Conservation (phyloP, 2,329 filamentous ascomycete genomes). For the Cryphonectria parasitica region DNA sequence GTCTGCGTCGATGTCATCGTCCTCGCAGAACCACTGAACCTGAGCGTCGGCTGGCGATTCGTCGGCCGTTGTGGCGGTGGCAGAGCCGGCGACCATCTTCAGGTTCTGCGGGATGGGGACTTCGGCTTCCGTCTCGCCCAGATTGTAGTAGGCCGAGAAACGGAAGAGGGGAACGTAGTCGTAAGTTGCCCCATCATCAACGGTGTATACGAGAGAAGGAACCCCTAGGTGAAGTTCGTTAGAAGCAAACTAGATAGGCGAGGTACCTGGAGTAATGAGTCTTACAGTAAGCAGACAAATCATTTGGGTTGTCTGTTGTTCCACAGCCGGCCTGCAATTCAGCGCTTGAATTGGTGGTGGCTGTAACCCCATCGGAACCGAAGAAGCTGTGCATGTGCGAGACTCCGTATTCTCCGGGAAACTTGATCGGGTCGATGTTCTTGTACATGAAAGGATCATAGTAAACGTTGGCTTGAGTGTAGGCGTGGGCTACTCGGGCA, state of each 20-base stretch:
- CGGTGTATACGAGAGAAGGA: constrained; percentile 31
- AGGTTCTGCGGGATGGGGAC: constrained; percentile 33
- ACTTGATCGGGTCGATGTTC: constrained; percentile 41
- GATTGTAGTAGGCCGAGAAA: constrained; percentile 33
- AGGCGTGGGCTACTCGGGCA: constrained; percentile 29
- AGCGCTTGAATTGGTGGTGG: constrained; percentile 38
- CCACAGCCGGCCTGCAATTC: constrained; percentile 37
- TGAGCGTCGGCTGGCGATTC: constrained; percentile 31
- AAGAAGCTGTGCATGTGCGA: constrained; percentile 44
- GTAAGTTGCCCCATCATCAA: constrained; percentile 26
- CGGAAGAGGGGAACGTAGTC: constrained; percentile 30
- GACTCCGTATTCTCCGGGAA: constrained; percentile 37
- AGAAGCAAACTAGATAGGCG: not conserved
- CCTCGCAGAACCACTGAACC: constrained; percentile 34
- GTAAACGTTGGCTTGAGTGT: constrained; percentile 33
- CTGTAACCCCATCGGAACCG: constrained; percentile 41
- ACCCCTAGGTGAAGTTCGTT: constrained; percentile 18
- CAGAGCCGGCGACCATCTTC: constrained; percentile 42
- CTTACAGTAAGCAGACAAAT: constrained; percentile 37
- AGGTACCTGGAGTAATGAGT: not conserved
- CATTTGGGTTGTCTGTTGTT: constrained; percentile 37
- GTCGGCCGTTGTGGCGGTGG: constrained; percentile 47
- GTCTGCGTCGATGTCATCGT: constrained; percentile 48
- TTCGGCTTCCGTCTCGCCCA: constrained; percentile 31
- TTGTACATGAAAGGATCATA: constrained; percentile 38